Evolutionary conservation across 495 filamentous ascomycete species (phyloP).

Genomic region (Trichoderma asperelloides): DNA sequence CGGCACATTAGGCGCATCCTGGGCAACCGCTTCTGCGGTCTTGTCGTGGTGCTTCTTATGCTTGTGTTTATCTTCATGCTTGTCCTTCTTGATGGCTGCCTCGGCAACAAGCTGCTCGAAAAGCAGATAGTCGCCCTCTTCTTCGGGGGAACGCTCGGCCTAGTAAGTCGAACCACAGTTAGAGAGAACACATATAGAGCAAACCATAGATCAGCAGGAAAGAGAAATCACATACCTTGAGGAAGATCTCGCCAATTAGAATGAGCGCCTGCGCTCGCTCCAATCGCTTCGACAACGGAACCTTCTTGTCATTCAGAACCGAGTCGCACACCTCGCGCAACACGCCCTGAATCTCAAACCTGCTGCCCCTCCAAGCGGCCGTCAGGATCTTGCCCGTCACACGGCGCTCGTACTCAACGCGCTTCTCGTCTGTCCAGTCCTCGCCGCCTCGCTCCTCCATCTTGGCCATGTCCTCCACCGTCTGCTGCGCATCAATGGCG

Average conservation of each 20-base stretch:
- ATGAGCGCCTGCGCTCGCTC: slow-evolving; percentile 86
- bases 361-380: slow-evolving; percentile 92
- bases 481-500: slow-evolving; percentile 96
- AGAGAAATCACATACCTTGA: slow-evolving; percentile 55
- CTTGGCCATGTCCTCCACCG: slow-evolving; percentile 96
- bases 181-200: not conserved
- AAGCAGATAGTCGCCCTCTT: slow-evolving; percentile 97
- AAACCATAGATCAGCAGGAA: not conserved
- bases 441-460: slow-evolving; percentile 91
- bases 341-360: slow-evolving; percentile 97
- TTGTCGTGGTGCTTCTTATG: slow-evolving; percentile 14
- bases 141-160: slow-evolving; percentile 86
- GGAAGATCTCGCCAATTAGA: slow-evolving; percentile 78
- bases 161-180: slow-evolving; percentile 23
- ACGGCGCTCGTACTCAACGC: slow-evolving; percentile 86
- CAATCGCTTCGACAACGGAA: slow-evolving; percentile 72
- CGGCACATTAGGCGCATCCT: slow-evolving; percentile 40
- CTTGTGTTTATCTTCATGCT: slow-evolving; percentile 52
- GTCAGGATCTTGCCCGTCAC: slow-evolving; percentile 99
- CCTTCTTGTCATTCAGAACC: slow-evolving; percentile 66
- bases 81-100: slow-evolving; percentile 86
- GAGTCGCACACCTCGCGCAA: slow-evolving; percentile 74
- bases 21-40: slow-evolving; percentile 16
- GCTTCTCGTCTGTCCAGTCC: slow-evolving; percentile 98
- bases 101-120: slow-evolving; percentile 98